Evolutionary conservation across 495 filamentous ascomycete species (phyloP), one percentile per base, ranked within the genome.

Genomic region (Aspergillus cavernicola): DNA sequence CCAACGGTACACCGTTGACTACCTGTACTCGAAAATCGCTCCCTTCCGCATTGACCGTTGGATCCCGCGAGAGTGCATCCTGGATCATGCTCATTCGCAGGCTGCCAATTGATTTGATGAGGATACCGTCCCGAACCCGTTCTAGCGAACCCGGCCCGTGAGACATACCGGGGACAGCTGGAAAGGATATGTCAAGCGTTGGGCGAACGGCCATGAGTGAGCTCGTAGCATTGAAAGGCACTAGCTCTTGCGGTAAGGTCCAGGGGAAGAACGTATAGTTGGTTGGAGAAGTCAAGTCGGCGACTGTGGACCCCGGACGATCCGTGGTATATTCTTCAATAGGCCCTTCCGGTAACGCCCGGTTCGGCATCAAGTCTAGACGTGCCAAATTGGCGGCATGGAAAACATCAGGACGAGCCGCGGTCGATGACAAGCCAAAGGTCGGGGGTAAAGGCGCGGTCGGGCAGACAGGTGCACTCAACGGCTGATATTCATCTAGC

Each of bases 251-350:
- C 0, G 92, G 90, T 0, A 97, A 72, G 0, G 93, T 96, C 90
- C 92, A 97, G 3, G 93, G 93, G 58, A 89, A 98, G 58, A 88
- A 88, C 0, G 87, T 95, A 61, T 91, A 85, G 63, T 92, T 93
- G 6, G 75, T 80, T 7, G 84, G 84, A 3, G 84, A 86, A 9
- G 68, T 69, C n/a, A 84, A 57, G 58, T 85, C 81, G 4, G 80
- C 74, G 15, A 81, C 62, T 15, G 78, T 80, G 22, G 80, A 76
- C 53, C 77, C 77, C 15, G 77, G 76, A 58, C 82, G 76, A 51
- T 81, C 70, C 38, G 60, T 59, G 29, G 72, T 76, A 61, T 75
- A 68, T 50, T 79, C 72, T 46, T 80, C 54, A 26, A 81, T 71
- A 15, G 82, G 74, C 6, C 82, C 82, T 51, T 80, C 76, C 32